These are phyloP conservation scores for Fusarium sp. DNA, from an alignment of 2,329 filamentous ascomycete species.

Conservation along the genomic window DNA sequence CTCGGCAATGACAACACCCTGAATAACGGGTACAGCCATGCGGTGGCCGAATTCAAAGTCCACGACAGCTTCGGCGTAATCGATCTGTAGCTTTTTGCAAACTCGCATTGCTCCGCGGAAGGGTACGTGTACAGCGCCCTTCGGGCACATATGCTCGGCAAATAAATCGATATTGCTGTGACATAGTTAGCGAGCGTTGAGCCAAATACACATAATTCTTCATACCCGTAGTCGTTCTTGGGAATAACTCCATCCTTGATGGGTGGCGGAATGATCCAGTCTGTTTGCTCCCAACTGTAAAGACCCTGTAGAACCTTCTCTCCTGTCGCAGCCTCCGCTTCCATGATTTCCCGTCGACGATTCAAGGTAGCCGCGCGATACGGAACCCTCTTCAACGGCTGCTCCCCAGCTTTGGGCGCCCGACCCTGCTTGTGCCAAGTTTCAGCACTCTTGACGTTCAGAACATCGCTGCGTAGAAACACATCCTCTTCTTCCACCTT, in stretches of 20 bases:
- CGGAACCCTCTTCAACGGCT: slow-evolving; percentile 86
- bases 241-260: slow-evolving; percentile 89
- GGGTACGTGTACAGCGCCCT: slow-evolving; percentile 85
- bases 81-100: slow-evolving; percentile 85
- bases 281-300: slow-evolving; percentile 86
- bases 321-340: slow-evolving; percentile 82
- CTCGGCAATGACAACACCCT: slow-evolving; percentile 87
- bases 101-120: slow-evolving; percentile 80
- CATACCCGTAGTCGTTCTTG: slow-evolving; percentile 85
- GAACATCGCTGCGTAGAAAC: slow-evolving; percentile 81
- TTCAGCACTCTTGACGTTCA: slow-evolving; percentile 89
- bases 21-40: slow-evolving; percentile 91
- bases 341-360: slow-evolving; percentile 88
- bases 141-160: slow-evolving; percentile 90
- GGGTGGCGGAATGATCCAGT: slow-evolving; percentile 93
- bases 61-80: slow-evolving; percentile 93
- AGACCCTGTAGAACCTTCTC: slow-evolving; percentile 88
- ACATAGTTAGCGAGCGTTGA: slow-evolving; percentile 35
- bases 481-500: slow-evolving; percentile 83
- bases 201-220: neutral
- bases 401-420: slow-evolving; percentile 75
- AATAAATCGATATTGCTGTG: slow-evolving; percentile 90
- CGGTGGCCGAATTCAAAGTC: slow-evolving; percentile 97
- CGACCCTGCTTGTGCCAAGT: slow-evolving; percentile 98
- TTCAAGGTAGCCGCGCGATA: slow-evolving; percentile 92